Evolutionary conservation across 805 yeast species (phyloP).

Genomic region (Ogataea dorogensis): DNA sequence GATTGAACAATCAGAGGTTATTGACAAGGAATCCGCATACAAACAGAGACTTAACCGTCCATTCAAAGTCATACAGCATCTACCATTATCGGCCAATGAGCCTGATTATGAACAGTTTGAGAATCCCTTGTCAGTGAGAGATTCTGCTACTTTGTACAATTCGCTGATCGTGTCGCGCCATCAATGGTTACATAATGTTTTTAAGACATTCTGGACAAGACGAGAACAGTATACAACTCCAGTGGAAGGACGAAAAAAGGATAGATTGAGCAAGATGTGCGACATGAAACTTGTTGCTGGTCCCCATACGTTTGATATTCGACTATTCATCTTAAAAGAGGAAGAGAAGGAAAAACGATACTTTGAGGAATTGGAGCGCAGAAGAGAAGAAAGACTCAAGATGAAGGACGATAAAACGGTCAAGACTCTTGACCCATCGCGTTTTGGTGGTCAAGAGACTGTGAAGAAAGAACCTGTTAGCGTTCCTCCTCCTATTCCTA

Average conservation of each 20-base stretch:
- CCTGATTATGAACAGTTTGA: slow-evolving; percentile 66
- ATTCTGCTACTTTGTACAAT: slow-evolving; percentile 67
- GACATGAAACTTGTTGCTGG: slow-evolving; percentile 74
- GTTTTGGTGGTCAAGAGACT: background rate
- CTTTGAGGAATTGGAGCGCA: slow-evolving; percentile 31
- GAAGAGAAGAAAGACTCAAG: slow-evolving; percentile 31
- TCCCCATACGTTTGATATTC: slow-evolving; percentile 75
- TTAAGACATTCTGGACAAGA: slow-evolving; percentile 70
- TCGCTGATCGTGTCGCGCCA: slow-evolving; percentile 74
- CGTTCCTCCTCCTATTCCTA: slow-evolving; percentile 1
- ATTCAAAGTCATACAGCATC: slow-evolving; percentile 58
- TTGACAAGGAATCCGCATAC: slow-evolving; percentile 30
- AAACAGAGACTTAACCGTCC: slow-evolving; percentile 46
- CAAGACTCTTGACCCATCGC: slow-evolving; percentile 5
- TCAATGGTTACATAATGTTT: slow-evolving; percentile 65
- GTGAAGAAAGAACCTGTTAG: slow-evolving; percentile 3
- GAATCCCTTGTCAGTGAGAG: slow-evolving; percentile 67
- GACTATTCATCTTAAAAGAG: slow-evolving; percentile 82
- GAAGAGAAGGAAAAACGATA: slow-evolving; percentile 57
- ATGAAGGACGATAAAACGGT: slow-evolving; percentile 34
- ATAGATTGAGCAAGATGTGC: slow-evolving; percentile 83
- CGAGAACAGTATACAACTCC: slow-evolving; percentile 48
- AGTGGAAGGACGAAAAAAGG: slow-evolving; percentile 51
- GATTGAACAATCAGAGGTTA: slow-evolving; percentile 31
- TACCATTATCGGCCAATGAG: slow-evolving; percentile 62